These are phyloP conservation scores for Eucalyptus globulus DNA, from an alignment of 345 rosid species.

Conservation along the genomic window DNA sequence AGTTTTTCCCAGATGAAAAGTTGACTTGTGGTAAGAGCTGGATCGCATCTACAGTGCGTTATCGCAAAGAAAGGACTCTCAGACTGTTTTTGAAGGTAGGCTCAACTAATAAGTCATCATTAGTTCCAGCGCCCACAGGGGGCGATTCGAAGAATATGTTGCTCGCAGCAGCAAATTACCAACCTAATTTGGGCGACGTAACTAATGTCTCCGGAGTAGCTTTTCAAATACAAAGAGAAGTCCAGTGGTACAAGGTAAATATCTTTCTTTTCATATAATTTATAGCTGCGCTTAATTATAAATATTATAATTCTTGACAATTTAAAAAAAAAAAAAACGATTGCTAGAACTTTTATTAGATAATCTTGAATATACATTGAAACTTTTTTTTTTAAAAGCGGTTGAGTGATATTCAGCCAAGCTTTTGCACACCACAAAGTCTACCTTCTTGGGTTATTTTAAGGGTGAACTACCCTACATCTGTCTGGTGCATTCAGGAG, in stretches of 20 bases:
- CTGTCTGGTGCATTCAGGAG: accelerated
- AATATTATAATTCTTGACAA: too few relatives aligned
- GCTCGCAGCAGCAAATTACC: background rate
- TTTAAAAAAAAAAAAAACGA: too few relatives aligned
- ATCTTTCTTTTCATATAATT: background rate
- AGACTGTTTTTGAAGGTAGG: background rate
- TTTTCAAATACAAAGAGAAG: background rate
- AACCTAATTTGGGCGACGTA: background rate
- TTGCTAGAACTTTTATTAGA: too few relatives aligned
- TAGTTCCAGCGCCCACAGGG: background rate
- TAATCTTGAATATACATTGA: too few relatives aligned
- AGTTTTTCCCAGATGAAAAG: background rate
- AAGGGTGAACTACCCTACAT: too few relatives aligned
- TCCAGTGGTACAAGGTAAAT: background rate
- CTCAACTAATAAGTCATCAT: background rate
- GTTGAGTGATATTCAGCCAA: too few relatives aligned
- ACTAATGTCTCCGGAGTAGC: background rate
- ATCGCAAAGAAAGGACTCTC: background rate
- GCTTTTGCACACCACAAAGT: too few relatives aligned
- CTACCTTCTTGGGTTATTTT: too few relatives aligned
- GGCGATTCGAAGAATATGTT: accelerated
- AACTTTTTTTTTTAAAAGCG: too few relatives aligned
- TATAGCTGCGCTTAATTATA: too few relatives aligned
- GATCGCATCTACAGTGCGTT: background rate
- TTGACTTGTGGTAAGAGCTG: background rate